These are phyloP conservation scores for Juglanconis sp. DNA, from an alignment of 2,329 filamentous ascomycete species.

Conservation along the genomic window DNA sequence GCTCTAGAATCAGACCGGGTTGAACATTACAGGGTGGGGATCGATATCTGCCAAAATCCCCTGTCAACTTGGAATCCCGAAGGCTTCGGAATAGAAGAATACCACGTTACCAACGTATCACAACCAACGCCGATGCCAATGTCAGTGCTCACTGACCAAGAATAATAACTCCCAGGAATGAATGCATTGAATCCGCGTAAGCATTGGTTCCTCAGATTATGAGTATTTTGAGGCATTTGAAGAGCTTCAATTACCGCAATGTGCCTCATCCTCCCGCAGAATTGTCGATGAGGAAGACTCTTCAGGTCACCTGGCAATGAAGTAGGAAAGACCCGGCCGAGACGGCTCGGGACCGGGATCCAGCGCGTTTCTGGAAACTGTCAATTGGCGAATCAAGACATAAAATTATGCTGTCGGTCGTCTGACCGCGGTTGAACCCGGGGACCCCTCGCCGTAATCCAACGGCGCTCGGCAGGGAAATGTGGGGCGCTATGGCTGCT, in stretches of 20 bases:
- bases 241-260: not conserved
- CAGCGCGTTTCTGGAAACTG: not conserved
- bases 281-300: not conserved
- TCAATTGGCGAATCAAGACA: slow-evolving; percentile 17
- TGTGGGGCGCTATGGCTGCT: not conserved
- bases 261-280: not conserved
- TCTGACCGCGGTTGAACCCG: not conserved
- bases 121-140: not conserved
- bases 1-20: too few species aligned
- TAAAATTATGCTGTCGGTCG: slow-evolving; percentile 1
- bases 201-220: not conserved
- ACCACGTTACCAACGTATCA: not conserved
- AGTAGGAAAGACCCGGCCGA: slow-evolving; percentile 16
- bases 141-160: not conserved
- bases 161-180: not conserved
- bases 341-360: not conserved
- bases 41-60: not conserved
- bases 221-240: not conserved
- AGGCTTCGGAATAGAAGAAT: not conserved
- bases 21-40: not conserved
- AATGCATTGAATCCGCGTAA: too few species aligned
- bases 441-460: not conserved
- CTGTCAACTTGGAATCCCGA: too few species aligned
- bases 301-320: slow-evolving; percentile 12
- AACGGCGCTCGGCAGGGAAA: not conserved